phyloP scores from a whole-genome alignment of 306 rosid genomes.

The Cicer chorassanicum region DNA sequence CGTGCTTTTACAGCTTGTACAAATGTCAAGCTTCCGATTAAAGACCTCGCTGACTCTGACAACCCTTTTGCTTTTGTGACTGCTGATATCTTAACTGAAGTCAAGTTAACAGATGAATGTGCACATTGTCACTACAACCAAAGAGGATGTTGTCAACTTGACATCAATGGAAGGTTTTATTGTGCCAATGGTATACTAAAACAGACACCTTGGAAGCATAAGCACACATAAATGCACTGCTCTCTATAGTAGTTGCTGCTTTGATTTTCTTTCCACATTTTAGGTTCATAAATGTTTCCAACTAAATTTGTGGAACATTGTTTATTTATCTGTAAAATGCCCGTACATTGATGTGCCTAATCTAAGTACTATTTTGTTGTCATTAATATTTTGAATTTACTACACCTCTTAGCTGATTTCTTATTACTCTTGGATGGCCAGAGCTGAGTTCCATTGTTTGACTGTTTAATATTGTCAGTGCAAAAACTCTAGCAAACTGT shows the following conservation, averaged over 20 bases:
- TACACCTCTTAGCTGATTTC: constrained; percentile 4
- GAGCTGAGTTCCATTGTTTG: constrained; percentile 7
- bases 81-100: neutral
- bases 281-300: constrained; percentile 3
- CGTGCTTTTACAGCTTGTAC: constrained; percentile 43
- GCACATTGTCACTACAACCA: neutral
- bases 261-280: constrained; percentile 2
- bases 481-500: constrained; percentile 19
- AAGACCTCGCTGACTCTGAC: constrained; percentile 2
- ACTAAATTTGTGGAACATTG: constrained; percentile 16
- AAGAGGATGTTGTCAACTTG: constrained; percentile 35
- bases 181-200: constrained; percentile 43
- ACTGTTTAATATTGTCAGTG: neutral
- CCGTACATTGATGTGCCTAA: neutral
- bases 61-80: constrained; percentile 37
- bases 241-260: constrained; percentile 5
- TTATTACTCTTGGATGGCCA: neutral
- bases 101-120: constrained; percentile 41
- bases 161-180: neutral
- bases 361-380: neutral
- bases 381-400: neutral
- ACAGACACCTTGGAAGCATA: constrained; percentile 5
- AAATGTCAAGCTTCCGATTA: constrained; percentile 44
- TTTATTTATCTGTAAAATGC: constrained; percentile 11
- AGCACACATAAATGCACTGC: constrained; percentile 18